Evolutionary conservation across 352 stramenopile species (phyloP).

Genomic region (Phytophthora multivora): DNA sequence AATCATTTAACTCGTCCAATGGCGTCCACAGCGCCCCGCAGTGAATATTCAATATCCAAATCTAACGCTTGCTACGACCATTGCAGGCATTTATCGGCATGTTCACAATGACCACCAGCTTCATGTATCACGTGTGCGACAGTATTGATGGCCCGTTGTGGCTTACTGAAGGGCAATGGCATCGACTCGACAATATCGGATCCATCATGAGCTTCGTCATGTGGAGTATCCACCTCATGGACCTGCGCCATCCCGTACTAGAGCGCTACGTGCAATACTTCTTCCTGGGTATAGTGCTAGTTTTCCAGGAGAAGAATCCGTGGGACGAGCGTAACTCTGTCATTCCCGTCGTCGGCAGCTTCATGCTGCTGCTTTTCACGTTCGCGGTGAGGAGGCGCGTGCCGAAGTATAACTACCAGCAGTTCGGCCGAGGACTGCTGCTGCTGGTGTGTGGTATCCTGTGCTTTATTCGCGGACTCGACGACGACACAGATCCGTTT

Average conservation of each 20-base stretch:
- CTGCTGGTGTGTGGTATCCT: constrained; percentile 50
- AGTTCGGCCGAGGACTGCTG: constrained; percentile 53
- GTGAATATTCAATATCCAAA: too few relatives aligned
- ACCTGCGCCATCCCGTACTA: constrained; percentile 43
- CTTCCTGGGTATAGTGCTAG: constrained; percentile 63
- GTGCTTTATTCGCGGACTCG: constrained; percentile 68
- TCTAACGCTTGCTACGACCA: constrained; percentile 7
- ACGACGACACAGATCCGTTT: constrained; percentile 79
- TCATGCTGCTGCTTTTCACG: constrained; percentile 47
- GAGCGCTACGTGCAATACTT: constrained; percentile 73
- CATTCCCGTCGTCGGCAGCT: constrained; percentile 50
- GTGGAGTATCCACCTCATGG: constrained; percentile 81
- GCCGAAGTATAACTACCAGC: constrained; percentile 57
- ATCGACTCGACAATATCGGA: constrained; percentile 82
- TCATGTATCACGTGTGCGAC: constrained; percentile 81
- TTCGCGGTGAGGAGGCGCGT: constrained; percentile 47
- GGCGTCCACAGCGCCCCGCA: background rate
- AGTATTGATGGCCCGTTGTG: constrained; percentile 76
- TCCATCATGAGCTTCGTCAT: constrained; percentile 85
- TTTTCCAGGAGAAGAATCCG: constrained; percentile 81
- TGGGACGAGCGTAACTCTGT: constrained; percentile 71
- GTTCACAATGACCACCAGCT: constrained; percentile 83
- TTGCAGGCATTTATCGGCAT: constrained; percentile 70
- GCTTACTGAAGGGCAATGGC: constrained; percentile 83
- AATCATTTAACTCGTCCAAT: background rate